Conservation (phyloP, 2,329 filamentous ascomycete genomes). For the Aspergillus sergii region DNA sequence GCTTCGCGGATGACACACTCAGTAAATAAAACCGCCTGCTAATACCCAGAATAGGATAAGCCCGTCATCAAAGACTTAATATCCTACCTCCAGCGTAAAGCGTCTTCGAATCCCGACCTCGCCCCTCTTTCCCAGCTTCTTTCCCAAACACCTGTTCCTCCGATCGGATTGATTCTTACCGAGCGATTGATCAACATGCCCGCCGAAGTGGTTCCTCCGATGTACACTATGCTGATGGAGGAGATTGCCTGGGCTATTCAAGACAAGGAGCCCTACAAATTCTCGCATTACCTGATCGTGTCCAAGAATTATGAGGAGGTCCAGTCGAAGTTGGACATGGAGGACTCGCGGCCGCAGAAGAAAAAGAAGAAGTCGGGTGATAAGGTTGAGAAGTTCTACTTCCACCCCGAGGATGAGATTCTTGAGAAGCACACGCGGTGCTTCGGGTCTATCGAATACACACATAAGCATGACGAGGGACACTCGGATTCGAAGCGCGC, state of each 20-base stretch:
- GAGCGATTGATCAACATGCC: slow-evolving; percentile 97
- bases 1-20: not conserved
- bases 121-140: slow-evolving; percentile 62
- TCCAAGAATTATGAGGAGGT: slow-evolving; percentile 94
- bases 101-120: slow-evolving; percentile 57
- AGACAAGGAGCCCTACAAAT: slow-evolving; percentile 88
- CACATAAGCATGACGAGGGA: slow-evolving; percentile 74
- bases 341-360: slow-evolving; percentile 62
- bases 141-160: slow-evolving; percentile 52
- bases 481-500: slow-evolving; percentile 89
- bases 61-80: slow-evolving; percentile 70
- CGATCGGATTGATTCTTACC: slow-evolving; percentile 84
- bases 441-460: slow-evolving; percentile 73
- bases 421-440: slow-evolving; percentile 75
- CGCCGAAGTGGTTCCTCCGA: slow-evolving; percentile 85
- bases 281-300: slow-evolving; percentile 88
- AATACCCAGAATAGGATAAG: slow-evolving; percentile 56
- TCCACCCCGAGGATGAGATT: slow-evolving; percentile 94
- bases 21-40: not conserved
- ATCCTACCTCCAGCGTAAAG: slow-evolving; percentile 67
- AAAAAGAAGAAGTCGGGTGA: slow-evolving; percentile 63
- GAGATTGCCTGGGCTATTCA: slow-evolving; percentile 87
- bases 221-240: slow-evolving; percentile 92
- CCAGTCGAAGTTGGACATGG: slow-evolving; percentile 73
- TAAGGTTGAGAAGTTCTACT: slow-evolving; percentile 72